Percentiles rank a stretch among this genome's conserved stretches.
These are phyloP conservation scores for Herpetomonas samuelpessoai DNA, from an alignment of 208 protist species.

Conservation along the genomic window DNA sequence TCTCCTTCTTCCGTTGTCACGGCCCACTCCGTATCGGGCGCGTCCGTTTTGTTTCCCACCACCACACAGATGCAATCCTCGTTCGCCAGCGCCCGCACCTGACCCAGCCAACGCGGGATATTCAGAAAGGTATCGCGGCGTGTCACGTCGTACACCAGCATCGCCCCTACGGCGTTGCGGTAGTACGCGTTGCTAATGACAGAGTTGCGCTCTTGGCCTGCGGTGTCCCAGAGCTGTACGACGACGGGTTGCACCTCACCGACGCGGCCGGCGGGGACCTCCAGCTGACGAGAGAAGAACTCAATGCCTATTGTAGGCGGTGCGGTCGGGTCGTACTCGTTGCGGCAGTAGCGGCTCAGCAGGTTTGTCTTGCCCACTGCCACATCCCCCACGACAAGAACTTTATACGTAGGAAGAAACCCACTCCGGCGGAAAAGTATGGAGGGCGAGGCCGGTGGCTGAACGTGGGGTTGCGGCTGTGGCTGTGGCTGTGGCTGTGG, in stretches of 20 bases:
- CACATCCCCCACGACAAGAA: constrained; percentile 94
- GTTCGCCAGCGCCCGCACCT: constrained; percentile 23
- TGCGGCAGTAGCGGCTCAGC: constrained; percentile 93
- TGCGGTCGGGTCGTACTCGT: constrained; percentile 83
- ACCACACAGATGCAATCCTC: constrained; percentile 49
- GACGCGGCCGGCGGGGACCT: constrained; percentile 51
- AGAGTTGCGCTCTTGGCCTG: constrained; percentile 36
- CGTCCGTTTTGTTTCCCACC: constrained; percentile 38
- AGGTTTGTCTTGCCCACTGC: constrained; percentile 95
- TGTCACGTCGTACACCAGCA: constrained; percentile 52
- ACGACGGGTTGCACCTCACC: constrained; percentile 47
- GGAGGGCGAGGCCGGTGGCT: constrained; percentile 11
- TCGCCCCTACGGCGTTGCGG: constrained; percentile 38
- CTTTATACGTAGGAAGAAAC: constrained; percentile 93
- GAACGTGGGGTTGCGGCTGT: not conserved
- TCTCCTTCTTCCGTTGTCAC: constrained; percentile 22
- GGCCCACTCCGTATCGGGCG: constrained; percentile 10
- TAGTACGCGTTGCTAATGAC: constrained; percentile 47
- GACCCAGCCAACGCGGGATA: constrained; percentile 27
- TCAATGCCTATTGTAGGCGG: constrained; percentile 96
- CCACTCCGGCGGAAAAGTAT: constrained; percentile 13
- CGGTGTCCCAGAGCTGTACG: constrained; percentile 79
- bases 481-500: not conserved
- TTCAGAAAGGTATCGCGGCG: constrained; percentile 30
- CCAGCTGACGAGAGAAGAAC: constrained; percentile 94